phyloP scores from a whole-genome alignment of 495 filamentous ascomycete species.

The Aspergillus diversus region DNA sequence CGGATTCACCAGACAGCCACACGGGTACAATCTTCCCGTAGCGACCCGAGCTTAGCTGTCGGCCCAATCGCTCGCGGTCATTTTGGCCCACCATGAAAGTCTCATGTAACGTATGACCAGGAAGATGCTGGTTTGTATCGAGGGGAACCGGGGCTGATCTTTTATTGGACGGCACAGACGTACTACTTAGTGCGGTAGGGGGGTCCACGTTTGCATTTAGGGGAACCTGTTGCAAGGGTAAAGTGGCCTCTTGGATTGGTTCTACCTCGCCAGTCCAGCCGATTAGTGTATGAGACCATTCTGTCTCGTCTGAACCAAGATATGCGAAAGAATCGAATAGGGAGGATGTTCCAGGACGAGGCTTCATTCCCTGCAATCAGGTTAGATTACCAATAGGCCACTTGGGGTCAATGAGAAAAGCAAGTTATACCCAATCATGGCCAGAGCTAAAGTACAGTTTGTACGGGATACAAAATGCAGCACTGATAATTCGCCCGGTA shows the following conservation, averaged over 20 bases:
- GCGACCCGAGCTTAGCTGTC: conserved; percentile 66
- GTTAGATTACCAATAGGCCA: conserved; percentile 3
- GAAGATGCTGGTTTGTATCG: conserved; percentile 56
- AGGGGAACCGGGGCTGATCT: conserved; percentile 74
- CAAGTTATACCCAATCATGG: conserved; percentile 69
- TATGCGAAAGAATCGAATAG: conserved; percentile 87
- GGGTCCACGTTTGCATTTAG: conserved; percentile 34
- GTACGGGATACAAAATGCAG: conserved; percentile 83
- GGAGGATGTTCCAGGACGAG: conserved; percentile 82
- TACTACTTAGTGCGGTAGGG: conserved; percentile 24
- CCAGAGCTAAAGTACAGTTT: conserved; percentile 66
- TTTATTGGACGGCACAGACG: conserved; percentile 49
- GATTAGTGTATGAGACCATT: conserved; percentile 86
- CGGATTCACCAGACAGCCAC: conserved; percentile 76
- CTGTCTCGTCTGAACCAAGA: conserved; percentile 71
- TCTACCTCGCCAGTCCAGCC: conserved; percentile 94
- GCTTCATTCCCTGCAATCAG: conserved; percentile 62
- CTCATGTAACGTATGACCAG: conserved; percentile 60
- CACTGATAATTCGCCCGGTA: conserved; percentile 83
- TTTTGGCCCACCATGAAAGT: conserved; percentile 64
- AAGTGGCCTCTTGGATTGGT: conserved; percentile 42
- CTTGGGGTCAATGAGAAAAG: not conserved
- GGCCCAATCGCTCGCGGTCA: conserved; percentile 71
- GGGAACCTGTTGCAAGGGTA: conserved; percentile 39
- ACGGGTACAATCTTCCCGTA: conserved; percentile 76